phyloP scores from a whole-genome alignment of 805 yeast species.

The Yarrowia keelungensis region DNA sequence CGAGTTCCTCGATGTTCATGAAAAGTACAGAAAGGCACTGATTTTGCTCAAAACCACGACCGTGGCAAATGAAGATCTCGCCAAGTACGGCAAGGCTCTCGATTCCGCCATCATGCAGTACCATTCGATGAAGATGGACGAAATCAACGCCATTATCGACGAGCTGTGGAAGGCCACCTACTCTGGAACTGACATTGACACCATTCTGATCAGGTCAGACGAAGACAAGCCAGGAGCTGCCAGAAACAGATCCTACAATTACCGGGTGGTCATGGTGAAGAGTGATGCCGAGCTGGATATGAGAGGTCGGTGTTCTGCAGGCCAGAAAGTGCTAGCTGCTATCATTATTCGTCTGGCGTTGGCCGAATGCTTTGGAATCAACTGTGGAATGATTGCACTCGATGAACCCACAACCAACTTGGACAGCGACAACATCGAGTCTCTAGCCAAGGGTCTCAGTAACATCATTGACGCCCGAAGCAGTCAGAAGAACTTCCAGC shows the following conservation, averaged over 20 bases:
- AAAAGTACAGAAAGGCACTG: slow-evolving; percentile 70
- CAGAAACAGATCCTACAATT: slow-evolving; percentile 75
- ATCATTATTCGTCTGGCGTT: slow-evolving; percentile 89
- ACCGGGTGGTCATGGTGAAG: slow-evolving; percentile 93
- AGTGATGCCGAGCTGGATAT: slow-evolving; percentile 91
- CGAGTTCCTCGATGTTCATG: slow-evolving; percentile 74
- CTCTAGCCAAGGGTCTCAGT: slow-evolving; percentile 81
- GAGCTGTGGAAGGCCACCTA: slow-evolving; percentile 95
- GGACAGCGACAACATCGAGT: slow-evolving; percentile 86
- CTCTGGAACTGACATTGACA: slow-evolving; percentile 93
- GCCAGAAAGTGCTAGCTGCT: slow-evolving; percentile 93
- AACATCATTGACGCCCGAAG: slow-evolving; percentile 76
- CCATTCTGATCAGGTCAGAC: slow-evolving; percentile 85
- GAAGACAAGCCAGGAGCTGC: slow-evolving; percentile 49
- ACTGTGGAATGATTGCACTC: slow-evolving; percentile 93
- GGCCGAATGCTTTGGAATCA: slow-evolving; percentile 93
- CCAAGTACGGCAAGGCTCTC: slow-evolving; percentile 79
- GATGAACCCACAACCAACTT: slow-evolving; percentile 98
- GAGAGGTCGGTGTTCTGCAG: slow-evolving; percentile 98
- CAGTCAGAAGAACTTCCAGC: slow-evolving; percentile 85
- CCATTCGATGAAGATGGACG: slow-evolving; percentile 90
- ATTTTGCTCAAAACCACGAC: slow-evolving; percentile 76
- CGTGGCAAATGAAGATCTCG: slow-evolving; percentile 80
- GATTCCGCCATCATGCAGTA: slow-evolving; percentile 93
- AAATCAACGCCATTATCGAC: slow-evolving; percentile 83